Base-by-base conservation (phyloP, 768 basidiomycete genomes). In the Pisolithus marmoratus region DNA sequence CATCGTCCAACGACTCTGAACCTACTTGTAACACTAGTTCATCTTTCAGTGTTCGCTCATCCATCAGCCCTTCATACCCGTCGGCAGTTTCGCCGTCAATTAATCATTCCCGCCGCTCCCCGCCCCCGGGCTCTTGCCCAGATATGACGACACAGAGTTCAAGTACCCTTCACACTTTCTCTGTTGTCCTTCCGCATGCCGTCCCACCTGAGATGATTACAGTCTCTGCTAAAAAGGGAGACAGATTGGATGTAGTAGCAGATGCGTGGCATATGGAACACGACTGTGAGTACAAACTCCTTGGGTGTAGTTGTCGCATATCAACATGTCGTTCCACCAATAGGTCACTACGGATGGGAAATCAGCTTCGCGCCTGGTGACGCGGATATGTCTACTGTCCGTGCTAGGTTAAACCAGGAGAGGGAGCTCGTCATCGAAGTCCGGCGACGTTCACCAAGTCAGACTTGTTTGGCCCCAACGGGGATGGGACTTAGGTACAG, bases 291-390 rank as follows among this genome's bases (percentile, higher is more conserved):
- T 74, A 12, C 5, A 23, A 24, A 29, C 9, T 3, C 26, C 53
- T 37, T 48, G 38, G 20, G 31, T 34, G 31, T 34, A 34, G 2
- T 3, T 34, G 31, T 34, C 12, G 31, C 31, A 34, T 12, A 8
- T 34, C 31, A 34, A 34, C 31, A 34, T 12, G 31, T 34, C 11
- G 9, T 26, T 31, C 38, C 45, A 24, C 29, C 3, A 14, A 46
- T 51, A 84, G 82, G 77, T 57, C 82, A 82, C 58, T 82, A 78
- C 55, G 82, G 82, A 55, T 84, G 82, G 82, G 73, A 78, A 52
- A 76, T 82, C 56, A 67, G 64, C 17, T 84, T 84, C 54, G 60
- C 78, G 29, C 73, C 77, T 9, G 67, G 72, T 9, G 82, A 84
- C 53, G 73, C 79, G 49, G 78, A 83, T 61, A 76, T 82, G 75